Percentiles rank a stretch among this genome's conserved stretches.
phyloP scores from a whole-genome alignment of 2,329 filamentous ascomycete species.

The Xylariomycetidae sp. region DNA sequence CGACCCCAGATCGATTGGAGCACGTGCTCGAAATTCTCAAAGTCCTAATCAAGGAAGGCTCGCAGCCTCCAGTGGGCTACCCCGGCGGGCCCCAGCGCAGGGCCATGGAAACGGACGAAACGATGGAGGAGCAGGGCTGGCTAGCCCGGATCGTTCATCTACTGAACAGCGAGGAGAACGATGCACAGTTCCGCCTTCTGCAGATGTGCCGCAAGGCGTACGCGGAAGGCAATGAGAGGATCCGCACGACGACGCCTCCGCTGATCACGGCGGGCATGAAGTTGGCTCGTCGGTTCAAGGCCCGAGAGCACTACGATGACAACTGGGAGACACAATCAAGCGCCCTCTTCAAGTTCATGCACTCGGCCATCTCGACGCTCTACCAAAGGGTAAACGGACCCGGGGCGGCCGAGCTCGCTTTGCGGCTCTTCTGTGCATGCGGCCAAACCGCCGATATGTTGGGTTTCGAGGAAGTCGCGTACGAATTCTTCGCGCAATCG shows the following conservation, averaged over 20 bases:
- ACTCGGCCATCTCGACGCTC: constrained; percentile 77
- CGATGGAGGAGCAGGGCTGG: constrained; percentile 96
- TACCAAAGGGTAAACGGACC: constrained; percentile 76
- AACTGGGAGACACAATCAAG: constrained; percentile 62
- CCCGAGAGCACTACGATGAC: constrained; percentile 74
- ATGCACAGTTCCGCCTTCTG: constrained; percentile 88
- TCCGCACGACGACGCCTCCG: constrained; percentile 91
- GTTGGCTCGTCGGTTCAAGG: constrained; percentile 81
- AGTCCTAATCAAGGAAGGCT: constrained; percentile 89
- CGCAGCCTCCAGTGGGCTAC: constrained; percentile 77
- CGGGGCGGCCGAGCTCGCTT: constrained; percentile 77
- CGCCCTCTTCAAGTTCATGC: constrained; percentile 90
- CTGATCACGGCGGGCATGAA: constrained; percentile 87
- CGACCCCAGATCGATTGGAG: constrained; percentile 72
- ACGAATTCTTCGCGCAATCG: constrained; percentile 96
- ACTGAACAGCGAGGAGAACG: constrained; percentile 76
- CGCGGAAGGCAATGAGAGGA: constrained; percentile 86
- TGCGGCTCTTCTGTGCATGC: constrained; percentile 85
- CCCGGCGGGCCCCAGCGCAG: constrained; percentile 74
- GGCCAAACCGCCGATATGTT: constrained; percentile 90
- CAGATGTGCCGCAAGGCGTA: constrained; percentile 85
- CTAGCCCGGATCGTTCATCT: constrained; percentile 88
- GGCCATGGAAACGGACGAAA: constrained; percentile 84
- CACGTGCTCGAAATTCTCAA: constrained; percentile 83
- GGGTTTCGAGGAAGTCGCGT: constrained; percentile 90